Evolutionary conservation across 768 basidiomycete species (phyloP).

Genomic region (Cystobasidium ongulense): DNA sequence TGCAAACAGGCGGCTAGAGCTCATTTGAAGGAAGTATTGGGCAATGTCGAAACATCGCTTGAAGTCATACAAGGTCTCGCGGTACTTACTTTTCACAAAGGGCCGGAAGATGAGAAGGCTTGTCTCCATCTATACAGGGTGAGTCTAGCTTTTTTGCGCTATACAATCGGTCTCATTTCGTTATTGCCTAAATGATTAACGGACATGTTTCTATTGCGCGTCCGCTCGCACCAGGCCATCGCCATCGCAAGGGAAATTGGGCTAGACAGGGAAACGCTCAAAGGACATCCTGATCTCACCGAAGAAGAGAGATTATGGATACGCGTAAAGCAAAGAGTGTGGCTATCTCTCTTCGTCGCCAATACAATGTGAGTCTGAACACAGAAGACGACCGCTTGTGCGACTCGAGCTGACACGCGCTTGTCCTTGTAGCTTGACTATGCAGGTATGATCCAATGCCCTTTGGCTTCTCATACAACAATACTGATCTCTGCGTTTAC

Average conservation of each 20-base stretch:
- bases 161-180: neutral
- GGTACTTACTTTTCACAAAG: conserved; percentile 21
- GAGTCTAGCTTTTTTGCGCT: neutral
- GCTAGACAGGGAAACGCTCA: neutral
- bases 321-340: conserved; percentile 8
- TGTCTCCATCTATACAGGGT: conserved; percentile 27
- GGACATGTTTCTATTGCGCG: neutral
- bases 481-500: neutral
- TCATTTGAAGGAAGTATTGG: conserved; percentile 20
- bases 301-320: conserved; percentile 25
- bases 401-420: neutral
- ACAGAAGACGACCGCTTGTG: neutral
- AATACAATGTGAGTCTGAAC: conserved; percentile 18
- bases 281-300: neutral
- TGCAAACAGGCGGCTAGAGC: conserved; percentile 17
- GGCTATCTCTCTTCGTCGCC: conserved; percentile 23
- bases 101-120: conserved; percentile 20
- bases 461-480: too few species aligned
- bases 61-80: conserved; percentile 28
- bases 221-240: neutral
- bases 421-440: conserved; percentile 14
- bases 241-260: conserved; percentile 21
- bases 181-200: too few species aligned
- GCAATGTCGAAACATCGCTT: conserved; percentile 4
- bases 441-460: conserved; percentile 21